A percentile compares a stretch with the other conserved stretches of the same genome.
Conservation (phyloP, 495 filamentous ascomycete species). For the Aspergillus egyptiacus region DNA sequence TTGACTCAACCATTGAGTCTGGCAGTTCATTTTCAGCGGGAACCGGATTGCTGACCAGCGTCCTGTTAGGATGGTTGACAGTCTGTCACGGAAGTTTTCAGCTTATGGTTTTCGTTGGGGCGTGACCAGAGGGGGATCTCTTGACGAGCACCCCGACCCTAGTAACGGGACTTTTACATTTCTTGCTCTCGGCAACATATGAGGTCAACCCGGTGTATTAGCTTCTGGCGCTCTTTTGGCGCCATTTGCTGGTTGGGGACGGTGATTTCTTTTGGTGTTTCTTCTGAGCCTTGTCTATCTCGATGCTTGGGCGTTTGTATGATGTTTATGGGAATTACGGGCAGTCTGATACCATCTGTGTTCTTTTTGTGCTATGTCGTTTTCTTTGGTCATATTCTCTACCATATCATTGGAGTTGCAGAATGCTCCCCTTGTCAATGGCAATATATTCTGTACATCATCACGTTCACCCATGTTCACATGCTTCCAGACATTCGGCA, state of each 20-base stretch:
- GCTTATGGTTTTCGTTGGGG: background rate
- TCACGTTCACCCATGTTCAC: background rate
- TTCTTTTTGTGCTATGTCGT: conserved; percentile 1
- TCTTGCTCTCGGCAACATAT: background rate
- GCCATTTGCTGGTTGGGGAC: background rate
- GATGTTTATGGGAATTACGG: conserved; percentile 7
- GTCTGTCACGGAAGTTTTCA: background rate
- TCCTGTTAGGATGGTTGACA: background rate
- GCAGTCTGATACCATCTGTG: conserved; percentile 12
- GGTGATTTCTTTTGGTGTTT: background rate
- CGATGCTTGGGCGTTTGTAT: conserved; percentile 1
- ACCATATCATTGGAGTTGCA: background rate
- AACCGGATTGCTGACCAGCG: background rate
- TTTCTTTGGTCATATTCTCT: background rate
- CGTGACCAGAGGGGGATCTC: background rate
- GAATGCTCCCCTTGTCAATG: background rate
- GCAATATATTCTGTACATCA: background rate
- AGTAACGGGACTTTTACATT: background rate
- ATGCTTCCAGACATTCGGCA: background rate
- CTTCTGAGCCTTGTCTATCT: background rate
- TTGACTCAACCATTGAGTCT: background rate
- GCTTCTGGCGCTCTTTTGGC: background rate
- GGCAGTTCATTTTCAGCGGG: background rate
- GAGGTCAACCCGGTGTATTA: background rate
- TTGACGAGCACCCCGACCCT: background rate